These are phyloP conservation scores for Penicillium verrucosum DNA, from an alignment of 2,329 filamentous ascomycete species.

Conservation along the genomic window DNA sequence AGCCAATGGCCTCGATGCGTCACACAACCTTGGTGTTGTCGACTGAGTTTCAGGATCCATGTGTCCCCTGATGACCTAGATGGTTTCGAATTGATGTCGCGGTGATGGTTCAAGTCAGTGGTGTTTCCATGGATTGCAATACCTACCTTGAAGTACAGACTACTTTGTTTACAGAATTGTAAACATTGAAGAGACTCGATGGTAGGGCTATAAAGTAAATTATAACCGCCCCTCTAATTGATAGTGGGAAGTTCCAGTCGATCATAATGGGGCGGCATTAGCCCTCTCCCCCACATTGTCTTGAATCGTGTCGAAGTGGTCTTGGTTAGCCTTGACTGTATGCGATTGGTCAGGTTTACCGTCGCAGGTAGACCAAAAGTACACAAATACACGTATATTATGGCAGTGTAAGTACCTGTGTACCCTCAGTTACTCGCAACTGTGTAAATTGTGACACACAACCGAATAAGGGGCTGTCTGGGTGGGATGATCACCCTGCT, in stretches of 20 bases:
- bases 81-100: not conserved
- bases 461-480: not conserved
- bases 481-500: not conserved
- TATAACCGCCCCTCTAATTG: not conserved
- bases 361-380: not conserved
- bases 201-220: not conserved
- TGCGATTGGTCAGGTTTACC: conserved; percentile 1
- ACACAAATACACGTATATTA: not conserved
- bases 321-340: not conserved
- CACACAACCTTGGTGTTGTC: not conserved
- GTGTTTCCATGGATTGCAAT: not conserved
- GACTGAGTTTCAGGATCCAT: conserved; percentile 8
- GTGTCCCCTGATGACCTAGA: not conserved
- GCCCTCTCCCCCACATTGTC: not conserved
- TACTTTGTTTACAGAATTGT: not conserved
- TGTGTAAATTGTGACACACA: conserved; percentile 13
- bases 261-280: conserved; percentile 1
- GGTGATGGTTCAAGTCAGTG: not conserved
- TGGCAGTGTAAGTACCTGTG: not conserved
- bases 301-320: not conserved
- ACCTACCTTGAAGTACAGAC: not conserved
- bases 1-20: conserved; percentile 4
- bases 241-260: conserved; percentile 1
- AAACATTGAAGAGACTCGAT: not conserved
- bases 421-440: not conserved